These are phyloP conservation scores for Tetraselmis chui DNA, from an alignment of 139 green algal genomes.

Conservation along the genomic window DNA sequence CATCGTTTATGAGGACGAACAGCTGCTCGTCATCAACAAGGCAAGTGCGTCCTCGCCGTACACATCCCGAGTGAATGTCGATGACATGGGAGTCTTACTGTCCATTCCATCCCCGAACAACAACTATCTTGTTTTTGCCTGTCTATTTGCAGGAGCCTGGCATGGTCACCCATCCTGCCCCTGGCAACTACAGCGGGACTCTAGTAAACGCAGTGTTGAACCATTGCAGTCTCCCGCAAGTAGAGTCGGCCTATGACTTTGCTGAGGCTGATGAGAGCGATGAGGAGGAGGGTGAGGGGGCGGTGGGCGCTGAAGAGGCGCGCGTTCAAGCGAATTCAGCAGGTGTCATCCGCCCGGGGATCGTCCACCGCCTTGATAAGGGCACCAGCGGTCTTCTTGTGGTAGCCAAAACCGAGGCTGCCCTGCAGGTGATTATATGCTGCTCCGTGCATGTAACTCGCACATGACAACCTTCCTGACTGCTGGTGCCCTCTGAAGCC, in stretches of 20 bases:
- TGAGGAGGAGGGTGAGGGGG: conserved; percentile 7
- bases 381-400: conserved; percentile 90
- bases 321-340: not conserved
- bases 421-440: conserved; percentile 5
- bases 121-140: too few species aligned
- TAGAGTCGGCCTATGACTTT: not conserved
- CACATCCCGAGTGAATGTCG: too few species aligned
- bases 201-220: conserved; percentile 96
- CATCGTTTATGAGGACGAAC: conserved; percentile 86
- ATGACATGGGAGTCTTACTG: too few species aligned
- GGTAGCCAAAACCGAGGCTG: conserved; percentile 73
- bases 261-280: not conserved
- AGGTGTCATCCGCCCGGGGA: conserved; percentile 75
- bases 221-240: conserved; percentile 65
- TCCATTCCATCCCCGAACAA: too few species aligned
- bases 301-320: not conserved
- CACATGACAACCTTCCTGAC: not conserved
- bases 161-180: conserved; percentile 86
- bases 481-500: not conserved
- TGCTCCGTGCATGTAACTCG: conserved; percentile 6
- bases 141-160: conserved; percentile 39
- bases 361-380: conserved; percentile 95
- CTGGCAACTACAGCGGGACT: conserved; percentile 74
- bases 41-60: too few species aligned
- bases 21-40: conserved; percentile 94